Base-by-base conservation (phyloP, 2,329 filamentous ascomycete genomes). In the Paraconiothyrium sp. region DNA sequence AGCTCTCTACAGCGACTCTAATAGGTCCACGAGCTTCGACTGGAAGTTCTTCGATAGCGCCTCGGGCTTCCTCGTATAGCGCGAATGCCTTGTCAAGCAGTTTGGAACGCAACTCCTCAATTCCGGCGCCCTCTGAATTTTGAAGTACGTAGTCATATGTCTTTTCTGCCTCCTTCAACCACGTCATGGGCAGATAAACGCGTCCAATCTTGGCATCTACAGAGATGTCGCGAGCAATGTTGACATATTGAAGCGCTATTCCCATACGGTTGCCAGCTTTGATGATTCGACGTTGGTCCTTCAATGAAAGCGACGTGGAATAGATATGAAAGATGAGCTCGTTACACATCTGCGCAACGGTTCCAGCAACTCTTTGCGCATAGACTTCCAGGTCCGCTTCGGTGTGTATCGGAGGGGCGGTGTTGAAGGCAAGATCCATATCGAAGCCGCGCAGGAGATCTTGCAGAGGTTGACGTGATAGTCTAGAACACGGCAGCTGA, bases 191-290 rank as follows among this genome's bases (percentile, higher is more conserved):
- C 4, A 93, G 78, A 72, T 93, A 93, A 7, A 92, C 89, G 7
- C 91, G 85, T 1, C 83, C 83, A 39, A 91, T 86, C 14, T 80
- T 78, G 0, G 90, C 89, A 68, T 93, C 91, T 2, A 88, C 86
- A 3, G 80, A 76, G n/a, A 93, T 88, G 69, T 93, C 91, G 24
- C 91, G 87, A 3, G 90, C 88, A 63, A 93, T 92, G 70, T 93
- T 93, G 69, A 92, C 86, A 68, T 90, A 92, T 70, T 93, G 90
- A n/a, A 93, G 79, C 1, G 90, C 90, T 37, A 90, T 84, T 0
- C 91, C 91, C 90, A 92, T 92, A 32, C 83, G 81, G 22, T 83
- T 82, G 1, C 89, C 89, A 0, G 88, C 85, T 16, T 79, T 71
- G 14, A 89, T 79, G 6, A 91, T 81, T 2, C 78, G 71, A 14